A percentile compares a stretch with the other conserved stretches of the same genome.
phyloP scores from a whole-genome alignment of 1,284 basidiomycete genomes.

The Sphaerobolus stellatus region DNA sequence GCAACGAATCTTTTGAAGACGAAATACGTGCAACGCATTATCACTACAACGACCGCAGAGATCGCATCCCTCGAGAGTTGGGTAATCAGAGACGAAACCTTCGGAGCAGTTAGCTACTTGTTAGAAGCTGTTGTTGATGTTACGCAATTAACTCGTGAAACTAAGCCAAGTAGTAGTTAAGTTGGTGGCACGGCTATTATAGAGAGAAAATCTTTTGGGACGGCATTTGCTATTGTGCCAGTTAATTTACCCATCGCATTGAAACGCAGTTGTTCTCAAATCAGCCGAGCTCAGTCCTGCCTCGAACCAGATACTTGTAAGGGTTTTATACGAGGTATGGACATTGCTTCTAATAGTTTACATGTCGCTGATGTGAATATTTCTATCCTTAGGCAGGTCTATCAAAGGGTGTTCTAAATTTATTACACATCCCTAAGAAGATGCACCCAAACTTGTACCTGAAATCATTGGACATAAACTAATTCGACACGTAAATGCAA shows the following conservation, averaged over 20 bases:
- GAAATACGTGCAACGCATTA: constrained; percentile 39
- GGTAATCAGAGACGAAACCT: constrained; percentile 22
- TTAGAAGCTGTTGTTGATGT: constrained; percentile 20
- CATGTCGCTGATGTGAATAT: neutral
- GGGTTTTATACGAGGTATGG: constrained; percentile 45
- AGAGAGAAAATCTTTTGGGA: constrained; percentile 31
- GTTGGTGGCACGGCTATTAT: constrained; percentile 31
- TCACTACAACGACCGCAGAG: constrained; percentile 37
- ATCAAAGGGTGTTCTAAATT: constrained; percentile 60
- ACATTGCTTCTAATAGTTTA: neutral
- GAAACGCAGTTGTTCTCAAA: constrained; percentile 64
- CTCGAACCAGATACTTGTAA: constrained; percentile 47
- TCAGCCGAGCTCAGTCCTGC: constrained; percentile 56
- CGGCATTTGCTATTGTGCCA: constrained; percentile 26
- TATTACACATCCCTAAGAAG: constrained; percentile 50
- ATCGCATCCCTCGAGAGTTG: constrained; percentile 34
- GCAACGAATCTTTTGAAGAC: constrained; percentile 44
- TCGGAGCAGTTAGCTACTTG: constrained; percentile 3
- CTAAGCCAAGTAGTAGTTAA: constrained; percentile 22
- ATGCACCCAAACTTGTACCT: constrained; percentile 44
- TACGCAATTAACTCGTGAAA: constrained; percentile 28
- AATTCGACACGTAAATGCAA: constrained; percentile 47
- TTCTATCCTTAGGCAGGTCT: constrained; percentile 46
- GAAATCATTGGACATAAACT: constrained; percentile 56
- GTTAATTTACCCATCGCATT: constrained; percentile 48